Base-by-base conservation (phyloP, 306 rosid genomes). In the Castanospermum australe region DNA sequence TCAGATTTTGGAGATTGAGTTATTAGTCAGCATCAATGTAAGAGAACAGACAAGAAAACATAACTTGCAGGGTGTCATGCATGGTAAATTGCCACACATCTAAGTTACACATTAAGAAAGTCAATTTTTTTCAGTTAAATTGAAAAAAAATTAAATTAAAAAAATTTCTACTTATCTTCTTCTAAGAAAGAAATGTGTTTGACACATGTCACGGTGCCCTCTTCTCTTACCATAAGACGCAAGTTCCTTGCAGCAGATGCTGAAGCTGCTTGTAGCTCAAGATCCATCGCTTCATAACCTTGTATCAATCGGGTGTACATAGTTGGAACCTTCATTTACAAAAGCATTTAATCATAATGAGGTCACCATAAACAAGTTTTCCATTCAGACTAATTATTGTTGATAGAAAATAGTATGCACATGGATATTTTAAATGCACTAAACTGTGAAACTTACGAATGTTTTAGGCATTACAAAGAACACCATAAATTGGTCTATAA, bases 241-340 rank as follows among this genome's bases (percentile, higher is more conserved):
- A 95, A 82, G 89, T 95, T 90, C 85, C 80, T 85, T 77, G 97
- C 94, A 25, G 97, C 98, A 81, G 83, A 80, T 52, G 97, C 98
- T 60, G 97, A 92, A 77, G 85, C 64, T 6, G 73, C 84, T 88
- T 91, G 87, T 41, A 87, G 90, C 86, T 92, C 89, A 5, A 87
- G 85, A 79, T 91, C 92, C 98, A 95, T 95, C 28, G 92, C 90
- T 71, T 83, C 90, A 78, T 88, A 88, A 79, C 97, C 98, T 90
- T 95, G 99, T 83, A 95, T 85, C 77, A 92, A 71, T 75, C 98
- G 88, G 72, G 94, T 52, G 57, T 92, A 95, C 82, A 92, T 92
- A 32, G 99, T 95, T 25, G 98, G 99, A 79, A 95, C 99, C 99
- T 95, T 77, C 75, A 83, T 67, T 48, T 35, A 83, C 28, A 79